Evolutionary conservation across 2,329 filamentous ascomycete species (phyloP).

Genomic region (Acephala macrosclerotiorum): DNA sequence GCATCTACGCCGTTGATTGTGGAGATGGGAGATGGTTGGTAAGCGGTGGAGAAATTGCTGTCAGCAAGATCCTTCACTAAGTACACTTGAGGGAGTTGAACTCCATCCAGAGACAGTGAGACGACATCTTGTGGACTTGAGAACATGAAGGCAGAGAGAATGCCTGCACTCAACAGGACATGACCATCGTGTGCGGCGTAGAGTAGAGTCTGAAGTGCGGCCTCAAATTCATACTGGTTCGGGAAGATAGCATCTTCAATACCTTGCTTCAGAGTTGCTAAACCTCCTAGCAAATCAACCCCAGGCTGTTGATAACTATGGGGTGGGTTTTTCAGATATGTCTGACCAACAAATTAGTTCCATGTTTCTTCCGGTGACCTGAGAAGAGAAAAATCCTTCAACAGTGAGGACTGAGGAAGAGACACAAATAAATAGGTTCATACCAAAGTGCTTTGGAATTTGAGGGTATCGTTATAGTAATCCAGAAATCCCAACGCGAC

Average conservation of each 20-base stretch:
- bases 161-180: constrained; percentile 59
- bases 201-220: constrained; percentile 59
- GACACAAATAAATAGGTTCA: no score
- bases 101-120: constrained; percentile 65
- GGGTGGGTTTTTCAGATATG: constrained; percentile 57
- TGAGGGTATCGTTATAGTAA: constrained; percentile 53
- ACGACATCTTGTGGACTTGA: constrained; percentile 58
- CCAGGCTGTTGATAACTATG: constrained; percentile 55
- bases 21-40: constrained; percentile 51
- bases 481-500: constrained; percentile 52
- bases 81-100: constrained; percentile 46
- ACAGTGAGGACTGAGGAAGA: no score
- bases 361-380: no score
- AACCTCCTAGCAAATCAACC: constrained; percentile 53
- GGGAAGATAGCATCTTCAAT: constrained; percentile 50
- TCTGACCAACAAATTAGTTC: constrained; percentile 33
- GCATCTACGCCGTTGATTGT: constrained; percentile 62
- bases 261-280: constrained; percentile 52
- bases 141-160: constrained; percentile 57
- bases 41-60: neutral
- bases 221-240: constrained; percentile 63
- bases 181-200: constrained; percentile 67
- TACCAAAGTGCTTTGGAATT: constrained; percentile 38
- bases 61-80: constrained; percentile 20
- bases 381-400: no score